Evolutionary conservation across 352 stramenopile species (phyloP), one percentile per base, ranked within the genome.

Genomic region (Elongisporangium undulatum): DNA sequence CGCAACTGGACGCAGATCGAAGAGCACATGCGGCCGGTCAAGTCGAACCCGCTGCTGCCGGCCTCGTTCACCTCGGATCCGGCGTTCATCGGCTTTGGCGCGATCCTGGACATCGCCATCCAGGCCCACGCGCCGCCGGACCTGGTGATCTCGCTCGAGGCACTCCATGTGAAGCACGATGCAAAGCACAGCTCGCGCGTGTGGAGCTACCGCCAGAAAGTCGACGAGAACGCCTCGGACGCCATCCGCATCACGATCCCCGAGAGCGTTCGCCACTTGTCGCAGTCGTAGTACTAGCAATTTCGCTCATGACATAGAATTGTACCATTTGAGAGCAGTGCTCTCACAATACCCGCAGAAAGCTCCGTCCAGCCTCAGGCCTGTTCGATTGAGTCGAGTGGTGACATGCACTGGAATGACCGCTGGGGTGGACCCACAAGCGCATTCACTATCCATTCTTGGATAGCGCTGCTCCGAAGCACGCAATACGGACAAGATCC

Each of bases 41-140:
- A 78, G 55, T 65, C 63, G 13, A 71, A 53, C 12, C 54, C 64
- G 23, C 51, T 61, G 15, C 64, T 68, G n/a, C 55, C 63, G 6
- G 55, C 63, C n/a, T 75, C 67, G 12, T 65, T 56, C 6, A 73
- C 70, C 53, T 75, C 66, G 12, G 62, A 53, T 19, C 51, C 69
- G 22, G 58, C 70, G 20, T 73, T 64, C 20, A 87, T 91, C 54
- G 84, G 84, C 5, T 91, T 84, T 61, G 84, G 84, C 50, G 73
- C 81, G 17, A 81, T 93, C 38, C 63, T 93, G 21, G 81, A 91
- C 67, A 69, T 90, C n/a, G 75, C 74, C 2, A 49, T 79, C 21
- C 51, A 68, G n/a, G 49, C 63, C n/a, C 59, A 80, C 34, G 84
- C 81, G 2, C 78, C 84, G 13, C 59, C 71, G 19, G 58, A 68